Base-by-base conservation (phyloP, 75 land plant species). In the Sequoia sempervirens region DNA sequence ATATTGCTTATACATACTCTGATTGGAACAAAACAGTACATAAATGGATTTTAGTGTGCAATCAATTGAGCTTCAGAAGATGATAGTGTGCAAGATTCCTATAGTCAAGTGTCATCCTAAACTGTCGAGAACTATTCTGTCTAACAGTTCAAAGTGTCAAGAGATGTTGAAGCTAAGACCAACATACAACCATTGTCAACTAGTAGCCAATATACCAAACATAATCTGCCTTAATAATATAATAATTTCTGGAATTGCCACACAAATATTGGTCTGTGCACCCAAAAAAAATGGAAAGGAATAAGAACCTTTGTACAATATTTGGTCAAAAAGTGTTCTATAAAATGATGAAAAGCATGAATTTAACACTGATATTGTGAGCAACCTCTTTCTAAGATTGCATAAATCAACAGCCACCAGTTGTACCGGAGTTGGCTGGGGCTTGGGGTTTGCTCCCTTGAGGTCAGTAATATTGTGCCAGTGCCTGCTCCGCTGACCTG, bases 11-110 rank as follows among this genome's bases (percentile, higher is more conserved):
- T 61, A 23, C 66, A 61, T 61, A 26, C 28, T 28, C n/a, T 12
- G 36, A 70, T 32, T 8, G 12, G 73, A 70, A 30, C 36, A 28
- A 70, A 70, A 32, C 73, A 70, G 12, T 32, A 32, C 36, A 70
- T 10, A 32, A 32, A 70, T 30, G 73, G 73, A 70, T 70, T 70
- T 32, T 3, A 70, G 36, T 70, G 4, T 70, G 36, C 15, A 70
- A 70, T 61, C 73, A 70, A 32, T 70, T 70, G 13, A 70, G 73
- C 73, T 70, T 70, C n/a, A 70, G 73, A 30, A 70, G 14, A 70
- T 32, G 15, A 70, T 12, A 70, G 4, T 3, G 36, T 11, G 73
- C 73, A 70, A 70, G 37, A 0, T 70, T 70, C 36, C 15, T 61
- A 61, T 7, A 5, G 28, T 61, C n/a, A 26, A 26, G 66, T 26